These are phyloP conservation scores for Marasmius oreades DNA, from an alignment of 1,284 basidiomycete genomes.

Conservation along the genomic window DNA sequence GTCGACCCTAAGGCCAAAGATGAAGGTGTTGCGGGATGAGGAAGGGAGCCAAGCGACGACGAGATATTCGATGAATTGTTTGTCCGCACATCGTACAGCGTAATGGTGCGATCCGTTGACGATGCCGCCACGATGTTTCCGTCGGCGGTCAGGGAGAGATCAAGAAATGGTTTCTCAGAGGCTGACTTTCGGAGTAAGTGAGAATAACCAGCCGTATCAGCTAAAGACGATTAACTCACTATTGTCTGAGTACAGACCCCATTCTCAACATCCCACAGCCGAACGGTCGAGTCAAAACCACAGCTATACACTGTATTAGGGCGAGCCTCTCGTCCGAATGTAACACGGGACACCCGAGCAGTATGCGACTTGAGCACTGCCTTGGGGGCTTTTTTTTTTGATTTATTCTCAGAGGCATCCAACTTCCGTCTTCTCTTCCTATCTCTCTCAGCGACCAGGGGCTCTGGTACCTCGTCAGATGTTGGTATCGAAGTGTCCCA, in stretches of 20 bases:
- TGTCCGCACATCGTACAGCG: conserved; percentile 56
- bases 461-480: conserved; percentile 55
- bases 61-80: conserved; percentile 29
- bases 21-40: conserved; percentile 78
- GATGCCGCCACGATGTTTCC: conserved; percentile 49
- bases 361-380: conserved; percentile 74
- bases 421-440: conserved; percentile 57
- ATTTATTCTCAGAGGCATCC: conserved; percentile 21
- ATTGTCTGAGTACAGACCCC: conserved; percentile 67
- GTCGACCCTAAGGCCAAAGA: conserved; percentile 56
- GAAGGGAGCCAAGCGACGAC: conserved; percentile 44
- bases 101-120: conserved; percentile 68
- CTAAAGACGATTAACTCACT: conserved; percentile 37
- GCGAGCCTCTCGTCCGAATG: conserved; percentile 37
- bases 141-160: conserved; percentile 43
- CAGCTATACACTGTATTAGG: conserved; percentile 56
- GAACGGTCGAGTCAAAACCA: conserved; percentile 74
- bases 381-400: conserved; percentile 59
- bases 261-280: conserved; percentile 69
- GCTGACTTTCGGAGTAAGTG: conserved; percentile 40
- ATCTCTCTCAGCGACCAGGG: conserved; percentile 31
- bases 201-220: background rate
- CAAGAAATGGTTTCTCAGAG: conserved; percentile 69
- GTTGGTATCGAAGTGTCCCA: conserved; percentile 67
- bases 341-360: conserved; percentile 63